Percentiles rank a stretch among this genome's conserved stretches.
These are phyloP conservation scores for barrel medic (Medicago truncatula) DNA, from an alignment of 306 rosid genomes.

Conservation along the genomic window DNA sequence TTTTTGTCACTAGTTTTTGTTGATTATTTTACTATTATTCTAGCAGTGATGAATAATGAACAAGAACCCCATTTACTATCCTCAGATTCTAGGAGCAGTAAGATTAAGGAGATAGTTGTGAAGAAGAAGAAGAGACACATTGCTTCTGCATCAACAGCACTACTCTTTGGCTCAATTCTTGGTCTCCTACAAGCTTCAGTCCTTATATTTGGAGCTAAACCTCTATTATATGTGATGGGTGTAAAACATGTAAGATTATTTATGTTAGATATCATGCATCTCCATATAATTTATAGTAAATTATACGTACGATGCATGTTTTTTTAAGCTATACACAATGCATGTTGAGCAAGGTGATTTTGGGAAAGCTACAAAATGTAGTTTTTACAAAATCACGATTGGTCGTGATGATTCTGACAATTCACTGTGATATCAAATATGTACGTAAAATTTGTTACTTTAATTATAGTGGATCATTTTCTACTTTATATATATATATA, in stretches of 20 bases:
- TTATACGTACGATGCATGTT: too few relatives aligned
- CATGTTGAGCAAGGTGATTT: neutral
- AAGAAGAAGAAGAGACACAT: slow-evolving; percentile 53
- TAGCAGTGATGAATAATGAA: too few relatives aligned
- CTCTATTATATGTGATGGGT: slow-evolving; percentile 77
- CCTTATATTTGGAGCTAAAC: slow-evolving; percentile 72
- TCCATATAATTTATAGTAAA: too few relatives aligned
- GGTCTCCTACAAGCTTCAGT: slow-evolving; percentile 79
- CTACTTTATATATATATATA: slow-evolving; percentile 41
- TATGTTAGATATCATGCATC: too few relatives aligned
- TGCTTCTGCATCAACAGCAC: slow-evolving; percentile 94
- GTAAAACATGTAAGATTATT: slow-evolving; percentile 65
- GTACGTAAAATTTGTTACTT: neutral
- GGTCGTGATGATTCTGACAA: too few relatives aligned
- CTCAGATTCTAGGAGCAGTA: neutral
- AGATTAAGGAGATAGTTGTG: slow-evolving; percentile 38
- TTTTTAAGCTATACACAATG: too few relatives aligned
- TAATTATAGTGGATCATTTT: neutral
- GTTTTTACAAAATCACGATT: too few relatives aligned
- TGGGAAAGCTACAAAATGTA: too few relatives aligned
- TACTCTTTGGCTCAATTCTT: slow-evolving; percentile 74
- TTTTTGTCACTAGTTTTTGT: too few relatives aligned
- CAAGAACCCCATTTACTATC: too few relatives aligned
- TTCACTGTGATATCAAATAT: too few relatives aligned
- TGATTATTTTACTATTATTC: too few relatives aligned